Evolutionary conservation across 106 monocot species (phyloP), one percentile per base, ranked within the genome.

Genomic region (Alisma plantagoaquatica): DNA sequence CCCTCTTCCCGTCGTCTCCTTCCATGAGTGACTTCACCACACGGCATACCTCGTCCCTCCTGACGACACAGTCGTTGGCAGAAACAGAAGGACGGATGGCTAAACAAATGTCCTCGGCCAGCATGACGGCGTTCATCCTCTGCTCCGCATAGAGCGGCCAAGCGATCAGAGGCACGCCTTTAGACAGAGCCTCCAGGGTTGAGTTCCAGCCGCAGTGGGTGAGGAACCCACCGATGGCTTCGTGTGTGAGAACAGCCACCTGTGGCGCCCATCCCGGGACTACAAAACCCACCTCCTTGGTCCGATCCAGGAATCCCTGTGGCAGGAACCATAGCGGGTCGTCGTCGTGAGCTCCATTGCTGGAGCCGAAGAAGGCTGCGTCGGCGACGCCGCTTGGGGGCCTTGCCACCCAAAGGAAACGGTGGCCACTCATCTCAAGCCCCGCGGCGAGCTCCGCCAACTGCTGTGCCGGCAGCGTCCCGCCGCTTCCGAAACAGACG

Each of bases 91-190:
- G 14, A 46, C 65, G 28, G 23, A 81, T 1, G 23, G 74, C 81
- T 30, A 68, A 67, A 53, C 31, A 29, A 8, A 52, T 55, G 1
- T 51, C 74, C 45, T 71, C 74, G 30, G 24, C 62, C 62, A 86
- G 46, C 86, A 77, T 33, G 64, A 61, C 77, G 10, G 86, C 74
- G 51, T 86, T 86, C 70, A 74, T 70, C 54, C 47, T 70, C 65
- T 86, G 86, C 70, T 86, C 81, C 0, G 81, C 81, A 17, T 71
- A 86, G 51, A 86, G 53, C 10, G 86, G 86, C 86, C 86, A 86
- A 4, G 68, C 74, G 17, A 86, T 65, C 70, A 86, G 68, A 10
- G 86, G 77, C 59, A 86, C 77, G 12, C 86, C 86, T 86, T 80
- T 2, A 42, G 31, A 15, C 77, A 64, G 18, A 86, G 56, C 64